A percentile compares a stretch with the other conserved stretches of the same genome.
phyloP scores from a whole-genome alignment of 2,329 filamentous ascomycete genomes.

The Arthrinium puccinioides region DNA sequence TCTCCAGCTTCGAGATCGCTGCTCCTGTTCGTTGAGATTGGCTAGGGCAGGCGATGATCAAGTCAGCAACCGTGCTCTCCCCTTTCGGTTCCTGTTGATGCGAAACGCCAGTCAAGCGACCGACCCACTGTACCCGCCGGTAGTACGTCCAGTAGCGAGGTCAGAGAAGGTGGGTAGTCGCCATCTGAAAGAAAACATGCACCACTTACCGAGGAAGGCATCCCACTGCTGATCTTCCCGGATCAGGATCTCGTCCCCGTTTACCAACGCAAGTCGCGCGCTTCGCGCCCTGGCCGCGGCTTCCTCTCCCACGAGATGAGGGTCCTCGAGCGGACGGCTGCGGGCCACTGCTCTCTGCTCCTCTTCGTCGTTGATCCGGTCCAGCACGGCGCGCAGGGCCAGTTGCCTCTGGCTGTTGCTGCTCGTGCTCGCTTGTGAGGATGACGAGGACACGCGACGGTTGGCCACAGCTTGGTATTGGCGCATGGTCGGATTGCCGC shows the following conservation, averaged over 20 bases:
- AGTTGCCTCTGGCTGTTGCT: constrained; percentile 10
- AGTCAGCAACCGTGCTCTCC: constrained; percentile 5
- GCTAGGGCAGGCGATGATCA: constrained; percentile 24
- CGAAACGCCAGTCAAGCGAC: too few species aligned
- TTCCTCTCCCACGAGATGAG: constrained; percentile 58
- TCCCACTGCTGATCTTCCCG: constrained; percentile 55
- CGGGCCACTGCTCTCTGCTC: constrained; percentile 11
- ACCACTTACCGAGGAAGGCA: constrained; percentile 49
- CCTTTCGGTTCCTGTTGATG: too few species aligned
- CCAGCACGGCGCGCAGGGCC: constrained; percentile 17
- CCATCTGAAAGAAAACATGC: background rate
- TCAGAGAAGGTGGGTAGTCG: too few species aligned
- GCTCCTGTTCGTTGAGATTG: constrained; percentile 43
- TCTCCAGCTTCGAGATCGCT: constrained; percentile 42
- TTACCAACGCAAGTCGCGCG: constrained; percentile 51
- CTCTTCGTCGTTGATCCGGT: constrained; percentile 6
- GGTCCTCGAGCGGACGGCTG: constrained; percentile 54
- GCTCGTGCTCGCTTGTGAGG: constrained; percentile 17
- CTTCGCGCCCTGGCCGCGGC: constrained; percentile 50
- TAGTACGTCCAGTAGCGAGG: too few species aligned
- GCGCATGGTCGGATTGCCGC: constrained; percentile 47
- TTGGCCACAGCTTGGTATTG: constrained; percentile 59
- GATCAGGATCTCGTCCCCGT: constrained; percentile 45
- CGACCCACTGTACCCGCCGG: too few species aligned
- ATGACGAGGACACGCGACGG: constrained; percentile 44